Conservation (phyloP, 1,284 basidiomycete genomes). For the Ustilago trichophora region DNA sequence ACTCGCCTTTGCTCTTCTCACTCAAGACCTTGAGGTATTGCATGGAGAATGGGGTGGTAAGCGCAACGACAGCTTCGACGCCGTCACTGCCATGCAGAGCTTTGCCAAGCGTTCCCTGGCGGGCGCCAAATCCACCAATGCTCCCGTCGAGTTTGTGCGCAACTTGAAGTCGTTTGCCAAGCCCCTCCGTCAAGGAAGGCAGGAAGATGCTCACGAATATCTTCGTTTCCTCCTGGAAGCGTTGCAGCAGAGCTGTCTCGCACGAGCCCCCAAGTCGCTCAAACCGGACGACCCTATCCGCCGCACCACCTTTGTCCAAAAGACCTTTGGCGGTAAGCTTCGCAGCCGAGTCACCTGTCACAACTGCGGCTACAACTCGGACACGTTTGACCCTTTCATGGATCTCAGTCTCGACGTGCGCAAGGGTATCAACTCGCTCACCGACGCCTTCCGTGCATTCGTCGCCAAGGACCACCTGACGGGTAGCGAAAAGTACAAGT, state of each 20-base stretch:
- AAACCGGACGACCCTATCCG: constrained; percentile 71
- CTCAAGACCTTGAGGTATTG: constrained; percentile 71
- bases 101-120: constrained; percentile 73
- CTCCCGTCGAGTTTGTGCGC: constrained; percentile 53
- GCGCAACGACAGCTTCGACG: constrained; percentile 53
- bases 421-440: constrained; percentile 74
- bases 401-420: constrained; percentile 74
- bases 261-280: constrained; percentile 76
- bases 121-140: constrained; percentile 26
- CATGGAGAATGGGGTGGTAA: constrained; percentile 57
- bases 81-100: constrained; percentile 65
- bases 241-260: constrained; percentile 83
- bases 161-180: constrained; percentile 79
- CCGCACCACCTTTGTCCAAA: constrained; percentile 92
- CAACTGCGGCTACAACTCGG: constrained; percentile 84
- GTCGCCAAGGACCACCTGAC: constrained; percentile 82
- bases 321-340: constrained; percentile 89
- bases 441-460: constrained; percentile 83
- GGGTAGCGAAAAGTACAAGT: constrained; percentile 96
- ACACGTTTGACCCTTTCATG: constrained; percentile 94
- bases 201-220: constrained; percentile 99
- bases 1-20: constrained; percentile 76
- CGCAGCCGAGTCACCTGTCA: constrained; percentile 92
- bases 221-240: constrained; percentile 92
- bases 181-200: constrained; percentile 86